Conservation (phyloP, 768 basidiomycete species). For the Tricholoma matsutake region DNA sequence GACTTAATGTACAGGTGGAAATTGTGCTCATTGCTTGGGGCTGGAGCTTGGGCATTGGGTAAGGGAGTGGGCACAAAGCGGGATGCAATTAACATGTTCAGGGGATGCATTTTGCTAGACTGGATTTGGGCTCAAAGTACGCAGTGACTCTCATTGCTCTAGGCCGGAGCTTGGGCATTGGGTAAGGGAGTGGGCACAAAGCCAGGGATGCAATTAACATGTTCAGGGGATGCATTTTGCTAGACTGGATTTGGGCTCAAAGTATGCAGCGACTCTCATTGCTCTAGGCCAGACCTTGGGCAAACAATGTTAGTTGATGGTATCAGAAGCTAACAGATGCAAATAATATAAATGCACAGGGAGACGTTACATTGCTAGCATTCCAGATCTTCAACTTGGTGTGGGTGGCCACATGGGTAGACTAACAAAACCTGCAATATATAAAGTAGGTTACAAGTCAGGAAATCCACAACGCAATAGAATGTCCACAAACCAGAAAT, state of each 20-base stretch:
- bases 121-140: not conserved
- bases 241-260: not conserved
- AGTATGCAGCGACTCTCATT: not conserved
- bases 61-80: not conserved
- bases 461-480: not conserved
- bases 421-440: not conserved
- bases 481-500: not conserved
- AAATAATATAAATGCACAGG: not conserved
- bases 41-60: not conserved
- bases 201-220: not conserved
- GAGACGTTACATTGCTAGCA: not conserved
- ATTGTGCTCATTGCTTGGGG: not conserved
- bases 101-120: not conserved
- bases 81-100: too few species aligned
- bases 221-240: not conserved
- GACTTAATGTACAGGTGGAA: not conserved
- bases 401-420: not conserved
- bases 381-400: not conserved
- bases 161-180: not conserved
- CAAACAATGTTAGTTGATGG: not conserved
- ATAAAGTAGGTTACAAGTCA: not conserved
- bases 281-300: not conserved
- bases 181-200: too few species aligned
- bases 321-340: not conserved
- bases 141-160: not conserved